A percentile compares a stretch with the other conserved stretches of the same genome.
phyloP scores from a whole-genome alignment of 1,284 basidiomycete species.

The Pyrrhoderma noxium region DNA sequence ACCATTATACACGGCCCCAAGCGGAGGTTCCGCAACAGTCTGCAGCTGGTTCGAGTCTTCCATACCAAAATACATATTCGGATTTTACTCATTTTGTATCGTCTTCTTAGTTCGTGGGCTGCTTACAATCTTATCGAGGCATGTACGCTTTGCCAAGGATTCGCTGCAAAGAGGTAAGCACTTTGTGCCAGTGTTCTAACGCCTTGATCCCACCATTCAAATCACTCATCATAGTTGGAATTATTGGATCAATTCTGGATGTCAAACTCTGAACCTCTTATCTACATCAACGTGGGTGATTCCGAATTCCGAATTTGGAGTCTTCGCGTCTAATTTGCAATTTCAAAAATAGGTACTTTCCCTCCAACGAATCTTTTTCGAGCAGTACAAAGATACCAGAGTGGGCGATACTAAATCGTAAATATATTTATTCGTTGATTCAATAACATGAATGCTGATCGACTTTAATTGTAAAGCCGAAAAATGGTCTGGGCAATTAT shows the following conservation, averaged over 20 bases:
- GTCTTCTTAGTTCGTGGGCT: constrained; percentile 5
- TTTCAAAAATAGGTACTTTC: constrained; percentile 14
- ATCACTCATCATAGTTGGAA: no score
- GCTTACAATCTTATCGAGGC: constrained; percentile 3
- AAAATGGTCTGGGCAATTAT: constrained; percentile 9
- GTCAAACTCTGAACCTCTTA: background rate
- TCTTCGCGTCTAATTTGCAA: no score
- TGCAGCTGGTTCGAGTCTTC: constrained; percentile 14
- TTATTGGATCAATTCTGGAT: background rate
- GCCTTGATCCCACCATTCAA: background rate
- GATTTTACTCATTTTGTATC: background rate
- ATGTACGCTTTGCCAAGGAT: constrained; percentile 4
- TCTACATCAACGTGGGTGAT: constrained; percentile 2
- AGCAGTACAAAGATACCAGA: constrained; percentile 4
- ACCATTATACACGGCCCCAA: constrained; percentile 6
- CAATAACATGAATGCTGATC: background rate
- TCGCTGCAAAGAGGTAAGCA: background rate
- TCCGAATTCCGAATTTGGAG: no score
- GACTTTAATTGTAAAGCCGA: background rate
- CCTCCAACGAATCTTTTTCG: constrained; percentile 1
- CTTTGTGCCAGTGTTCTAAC: background rate
- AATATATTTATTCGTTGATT: background rate
- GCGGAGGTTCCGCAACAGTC: background rate
- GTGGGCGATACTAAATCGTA: constrained; percentile 16
- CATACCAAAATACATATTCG: background rate